Base-by-base conservation (phyloP, 129 eudicot species). In the Gnaphalium uliginosum region DNA sequence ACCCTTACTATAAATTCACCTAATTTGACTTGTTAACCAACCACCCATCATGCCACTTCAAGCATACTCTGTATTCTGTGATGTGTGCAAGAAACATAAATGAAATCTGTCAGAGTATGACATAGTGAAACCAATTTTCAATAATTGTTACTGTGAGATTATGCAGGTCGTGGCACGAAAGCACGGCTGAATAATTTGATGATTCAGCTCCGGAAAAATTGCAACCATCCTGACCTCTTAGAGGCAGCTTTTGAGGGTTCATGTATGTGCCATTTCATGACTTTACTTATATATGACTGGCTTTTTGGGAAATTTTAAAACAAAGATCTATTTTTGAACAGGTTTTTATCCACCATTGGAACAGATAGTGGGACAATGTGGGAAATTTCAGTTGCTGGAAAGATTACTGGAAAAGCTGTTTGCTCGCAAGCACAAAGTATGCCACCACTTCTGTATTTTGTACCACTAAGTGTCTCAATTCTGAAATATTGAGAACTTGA, bases 141-240 rank as follows among this genome's bases (percentile, higher is more conserved):
- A 21, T 21, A 26, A 64, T 70, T 50, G 7, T 73, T 35, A 64
- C 13, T 62, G 57, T 76, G 66, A 71, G 69, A 69, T 13, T 43
- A 43, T 83, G 80, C 94, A 91, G 92, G 86, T 13, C 84, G 81
- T 61, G 92, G 96, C 17, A 4, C 74, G 64, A 95, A 82, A 85
- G 96, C 83, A 32, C 76, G 67, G 83, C 92, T 95, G 62, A 79
- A 84, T 25, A 95, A 95, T 81, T 33, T 91, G 80, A 83, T 95
- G 96, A 7, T 95, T 78, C 99, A 95, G 71, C 95, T 95, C 3
- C 82, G 99, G 65, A 95, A 95, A 80, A 89, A 89, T 73, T 95
- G 99, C 89, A 87, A 88, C 79, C 99, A 95, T 79, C 99, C 99
- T 66, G 99, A 95, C 60, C 95, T 95, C 6, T 72, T 95, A 77